Percentiles rank a stretch among this genome's conserved stretches.
These are phyloP conservation scores for Myrica gale DNA, from an alignment of 306 rosid genomes.

Conservation along the genomic window DNA sequence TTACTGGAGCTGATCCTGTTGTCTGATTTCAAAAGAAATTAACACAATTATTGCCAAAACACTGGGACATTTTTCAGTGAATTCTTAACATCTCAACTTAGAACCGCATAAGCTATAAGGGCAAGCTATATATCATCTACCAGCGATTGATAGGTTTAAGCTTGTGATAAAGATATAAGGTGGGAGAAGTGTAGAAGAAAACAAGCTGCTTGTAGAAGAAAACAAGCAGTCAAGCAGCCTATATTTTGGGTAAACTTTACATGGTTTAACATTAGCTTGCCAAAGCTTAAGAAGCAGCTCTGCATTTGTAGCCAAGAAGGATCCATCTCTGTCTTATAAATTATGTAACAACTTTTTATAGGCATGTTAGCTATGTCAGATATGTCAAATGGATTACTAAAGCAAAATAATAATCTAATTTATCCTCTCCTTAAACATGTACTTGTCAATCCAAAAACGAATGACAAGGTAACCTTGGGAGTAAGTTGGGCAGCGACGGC, in stretches of 20 bases:
- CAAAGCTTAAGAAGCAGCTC: neutral
- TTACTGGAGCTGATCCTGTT: slow-evolving; percentile 53
- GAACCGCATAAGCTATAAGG: too few species aligned
- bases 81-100: too few species aligned
- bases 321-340: neutral
- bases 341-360: too few species aligned
- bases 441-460: neutral
- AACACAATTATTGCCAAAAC: too few species aligned
- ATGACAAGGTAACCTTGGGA: slow-evolving; percentile 50
- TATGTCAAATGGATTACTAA: too few species aligned
- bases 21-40: slow-evolving; percentile 34
- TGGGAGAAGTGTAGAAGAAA: neutral
- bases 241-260: neutral
- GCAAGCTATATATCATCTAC: too few species aligned
- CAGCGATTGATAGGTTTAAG: neutral
- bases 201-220: too few species aligned
- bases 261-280: neutral
- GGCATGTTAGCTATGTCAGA: too few species aligned
- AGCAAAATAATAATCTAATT: neutral
- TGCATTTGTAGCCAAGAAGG: neutral
- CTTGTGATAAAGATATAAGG: neutral
- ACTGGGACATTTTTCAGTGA: too few species aligned
- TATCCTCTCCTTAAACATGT: neutral
- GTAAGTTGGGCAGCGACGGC: slow-evolving; percentile 74
- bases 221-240: neutral